Conservation (phyloP, 306 rosid genomes). For the Castanospermum australe region DNA sequence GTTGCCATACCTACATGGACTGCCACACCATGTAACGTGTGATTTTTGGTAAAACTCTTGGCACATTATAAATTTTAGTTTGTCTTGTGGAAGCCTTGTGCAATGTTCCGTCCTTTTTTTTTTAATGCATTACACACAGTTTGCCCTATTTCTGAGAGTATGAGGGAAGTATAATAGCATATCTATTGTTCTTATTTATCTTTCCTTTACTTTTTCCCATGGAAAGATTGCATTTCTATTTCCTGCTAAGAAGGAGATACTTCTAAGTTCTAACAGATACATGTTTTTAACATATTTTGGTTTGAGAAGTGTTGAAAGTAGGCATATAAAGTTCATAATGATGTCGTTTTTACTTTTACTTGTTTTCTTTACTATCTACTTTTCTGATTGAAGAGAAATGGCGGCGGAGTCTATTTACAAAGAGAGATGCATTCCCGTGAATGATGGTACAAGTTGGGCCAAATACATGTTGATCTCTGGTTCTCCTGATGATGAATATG, state of each 20-base stretch:
- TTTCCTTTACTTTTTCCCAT: not conserved
- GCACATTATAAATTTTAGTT: not conserved
- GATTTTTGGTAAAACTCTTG: not conserved
- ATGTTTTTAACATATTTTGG: not conserved
- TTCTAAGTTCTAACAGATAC: not conserved
- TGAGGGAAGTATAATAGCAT: too few relatives aligned
- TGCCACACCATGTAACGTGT: not conserved
- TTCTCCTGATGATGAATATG: slow-evolving; percentile 74
- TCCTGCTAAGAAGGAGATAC: not conserved
- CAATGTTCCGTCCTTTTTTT: too few relatives aligned
- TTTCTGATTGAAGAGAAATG: slow-evolving; percentile 62
- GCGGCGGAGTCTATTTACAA: slow-evolving; percentile 96
- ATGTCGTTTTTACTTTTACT: not conserved
- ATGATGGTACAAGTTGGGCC: slow-evolving; percentile 88
- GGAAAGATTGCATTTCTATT: not conserved
- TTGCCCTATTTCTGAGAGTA: not conserved
- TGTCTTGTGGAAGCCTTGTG: too few relatives aligned
- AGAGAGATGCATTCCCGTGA: slow-evolving; percentile 82
- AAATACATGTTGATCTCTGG: slow-evolving; percentile 96
- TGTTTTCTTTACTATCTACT: slow-evolving; percentile 28
- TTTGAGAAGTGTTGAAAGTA: slow-evolving; percentile 13
- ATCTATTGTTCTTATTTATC: not conserved
- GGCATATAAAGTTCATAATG: not conserved
- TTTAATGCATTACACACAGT: too few relatives aligned
- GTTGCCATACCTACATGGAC: not conserved